Evolutionary conservation across 352 stramenopile species (phyloP), one percentile per base, ranked within the genome.

Genomic region (Phytophthora agathidicida): DNA sequence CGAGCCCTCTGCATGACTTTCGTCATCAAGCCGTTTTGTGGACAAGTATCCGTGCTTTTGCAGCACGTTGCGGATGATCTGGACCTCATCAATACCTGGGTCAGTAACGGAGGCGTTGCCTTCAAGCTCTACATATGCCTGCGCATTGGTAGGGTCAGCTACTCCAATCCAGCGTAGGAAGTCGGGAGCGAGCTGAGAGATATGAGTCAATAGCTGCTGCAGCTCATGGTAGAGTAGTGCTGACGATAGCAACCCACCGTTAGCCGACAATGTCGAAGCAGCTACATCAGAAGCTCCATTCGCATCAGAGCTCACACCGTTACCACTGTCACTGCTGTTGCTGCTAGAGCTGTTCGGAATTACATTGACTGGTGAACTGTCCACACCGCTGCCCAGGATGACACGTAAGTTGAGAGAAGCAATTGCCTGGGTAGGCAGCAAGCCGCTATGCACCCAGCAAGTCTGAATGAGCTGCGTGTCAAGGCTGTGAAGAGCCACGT

Each of bases 51-150:
- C 85, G 52, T 93, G 83, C 52, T 92, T 94, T 53, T 93, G 75
- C 7, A 94, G 68, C 37, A 94, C 85, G 17, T 76, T 83, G 33
- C 81, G 83, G 39, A 94, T 91, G 51, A 94, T 92, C 60, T 92
- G 83, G 17, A 86, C 71, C 46, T 94, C 85, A 49, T 94, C 85
- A 36, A 94, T 85, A 33, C 81, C 83, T 32, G 81, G 67, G 41
- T 94, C 85, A 0, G 77, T 91, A 50, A 92, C 85, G 3, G 75
- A 80, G n/a, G 80, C 77, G 37, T 89, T 90, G 30, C 77, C 85
- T 50, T 94, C 83, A 28, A 92, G 65, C 42, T 94, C 81, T 10
- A 84, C 78, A 47, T 75, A 91, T 19, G 75, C 65, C 45, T 91
- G 71, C 2, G 79, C 85, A 37, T 84, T 86, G 7, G 59, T 62